Conservation (phyloP, 1,139 yeast genomes). For the Chernovozyma sophiae-reginae region DNA sequence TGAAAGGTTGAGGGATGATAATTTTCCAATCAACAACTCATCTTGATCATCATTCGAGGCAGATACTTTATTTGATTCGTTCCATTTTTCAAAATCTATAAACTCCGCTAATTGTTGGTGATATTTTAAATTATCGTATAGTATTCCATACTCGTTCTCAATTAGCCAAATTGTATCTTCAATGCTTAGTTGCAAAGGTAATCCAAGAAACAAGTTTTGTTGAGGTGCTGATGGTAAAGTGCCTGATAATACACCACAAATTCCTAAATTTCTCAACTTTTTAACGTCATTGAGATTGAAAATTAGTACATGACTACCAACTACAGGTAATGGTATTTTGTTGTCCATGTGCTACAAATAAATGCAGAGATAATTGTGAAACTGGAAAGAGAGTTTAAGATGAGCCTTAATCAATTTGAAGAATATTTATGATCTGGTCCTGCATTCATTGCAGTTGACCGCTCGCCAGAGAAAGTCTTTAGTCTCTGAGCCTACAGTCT, state of each 20-base stretch:
- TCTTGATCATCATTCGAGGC: slow-evolving; percentile 4
- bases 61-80: slow-evolving; percentile 3
- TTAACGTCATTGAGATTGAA: slow-evolving; percentile 49
- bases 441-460: too few species aligned
- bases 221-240: slow-evolving; percentile 87
- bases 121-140: slow-evolving; percentile 28
- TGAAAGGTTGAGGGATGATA: slow-evolving; percentile 5
- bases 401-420: too few species aligned
- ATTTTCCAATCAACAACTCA: slow-evolving; percentile 6
- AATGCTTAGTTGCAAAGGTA: slow-evolving; percentile 69
- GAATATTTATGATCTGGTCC: too few species aligned
- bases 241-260: slow-evolving; percentile 77
- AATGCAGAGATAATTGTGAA: too few species aligned
- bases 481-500: too few species aligned
- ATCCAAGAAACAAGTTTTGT: slow-evolving; percentile 79
- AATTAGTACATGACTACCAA: slow-evolving; percentile 48
- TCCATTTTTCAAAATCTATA: slow-evolving; percentile 1
- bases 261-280: slow-evolving; percentile 47
- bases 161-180: slow-evolving; percentile 75
- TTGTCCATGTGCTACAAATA: background rate
- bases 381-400: too few species aligned
- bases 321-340: slow-evolving; percentile 18
- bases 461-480: too few species aligned
- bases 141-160: slow-evolving; percentile 32
- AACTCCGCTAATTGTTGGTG: slow-evolving; percentile 8